Evolutionary conservation across 805 yeast genomes (phyloP).

Genomic region (Yarrowia bubula): DNA sequence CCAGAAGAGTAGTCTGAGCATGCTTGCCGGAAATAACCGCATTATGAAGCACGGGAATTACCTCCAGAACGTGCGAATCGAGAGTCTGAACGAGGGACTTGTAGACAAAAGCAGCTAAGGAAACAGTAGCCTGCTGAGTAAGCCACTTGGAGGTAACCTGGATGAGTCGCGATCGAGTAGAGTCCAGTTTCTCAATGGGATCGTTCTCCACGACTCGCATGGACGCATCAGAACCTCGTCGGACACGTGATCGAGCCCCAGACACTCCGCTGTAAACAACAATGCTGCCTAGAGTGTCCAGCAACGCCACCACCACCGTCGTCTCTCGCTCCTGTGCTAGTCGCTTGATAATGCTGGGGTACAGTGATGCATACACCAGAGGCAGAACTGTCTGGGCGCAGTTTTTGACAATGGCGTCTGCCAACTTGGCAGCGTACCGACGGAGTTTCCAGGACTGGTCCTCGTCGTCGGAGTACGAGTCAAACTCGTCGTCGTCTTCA

Average conservation of each 20-base stretch:
- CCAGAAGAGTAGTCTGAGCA: not conserved
- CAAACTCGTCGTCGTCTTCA: constrained; percentile 37
- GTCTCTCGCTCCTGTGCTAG: constrained; percentile 39
- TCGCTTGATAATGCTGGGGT: constrained; percentile 47
- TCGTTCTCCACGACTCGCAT: constrained; percentile 33
- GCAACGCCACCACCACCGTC: constrained; percentile 51
- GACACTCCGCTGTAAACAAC: constrained; percentile 5
- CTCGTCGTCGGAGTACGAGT: constrained; percentile 44
- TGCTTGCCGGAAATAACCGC: not conserved
- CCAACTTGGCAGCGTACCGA: constrained; percentile 48
- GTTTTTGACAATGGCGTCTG: constrained; percentile 42
- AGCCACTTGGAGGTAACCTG: constrained; percentile 28
- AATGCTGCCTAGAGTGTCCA: constrained; percentile 44
- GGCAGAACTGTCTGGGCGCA: constrained; percentile 43
- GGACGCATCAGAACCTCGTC: constrained; percentile 36
- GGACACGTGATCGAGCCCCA: not conserved
- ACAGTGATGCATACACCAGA: constrained; percentile 34
- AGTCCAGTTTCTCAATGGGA: constrained; percentile 29
- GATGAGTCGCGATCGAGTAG: constrained; percentile 21
- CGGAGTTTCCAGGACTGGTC: constrained; percentile 66
- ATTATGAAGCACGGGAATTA: constrained; percentile 30
- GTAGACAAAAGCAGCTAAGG: constrained; percentile 28
- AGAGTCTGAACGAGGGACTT: constrained; percentile 14
- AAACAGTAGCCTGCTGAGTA: constrained; percentile 23
- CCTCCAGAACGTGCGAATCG: constrained; percentile 28